These are phyloP conservation scores for Myxozyma mucilagina DNA, from an alignment of 805 yeast genomes.

Conservation along the genomic window DNA sequence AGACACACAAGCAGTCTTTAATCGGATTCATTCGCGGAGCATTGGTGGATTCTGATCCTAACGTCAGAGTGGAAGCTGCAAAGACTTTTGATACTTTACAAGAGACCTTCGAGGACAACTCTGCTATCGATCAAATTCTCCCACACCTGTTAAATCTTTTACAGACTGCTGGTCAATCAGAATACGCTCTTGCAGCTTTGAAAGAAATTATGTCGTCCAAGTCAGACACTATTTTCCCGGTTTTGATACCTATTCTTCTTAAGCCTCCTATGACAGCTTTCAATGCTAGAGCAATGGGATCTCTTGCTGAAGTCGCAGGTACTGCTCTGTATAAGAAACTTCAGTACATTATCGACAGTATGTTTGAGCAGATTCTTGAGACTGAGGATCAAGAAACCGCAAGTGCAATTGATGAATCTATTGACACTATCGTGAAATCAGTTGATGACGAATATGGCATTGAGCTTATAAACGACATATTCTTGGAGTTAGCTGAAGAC, in stretches of 20 bases:
- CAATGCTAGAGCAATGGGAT: slow-evolving; percentile 84
- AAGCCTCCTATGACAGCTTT: slow-evolving; percentile 76
- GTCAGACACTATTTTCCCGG: slow-evolving; percentile 90
- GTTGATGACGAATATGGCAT: slow-evolving; percentile 71
- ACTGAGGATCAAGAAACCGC: slow-evolving; percentile 27
- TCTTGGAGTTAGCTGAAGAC: slow-evolving; percentile 71
- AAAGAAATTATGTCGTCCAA: slow-evolving; percentile 90
- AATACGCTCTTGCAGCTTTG: slow-evolving; percentile 79
- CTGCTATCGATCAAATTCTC: slow-evolving; percentile 82
- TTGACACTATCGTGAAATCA: slow-evolving; percentile 70
- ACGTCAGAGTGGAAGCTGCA: slow-evolving; percentile 90
- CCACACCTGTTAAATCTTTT: slow-evolving; percentile 78
- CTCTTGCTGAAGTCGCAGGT: slow-evolving; percentile 89
- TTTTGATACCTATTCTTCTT: slow-evolving; percentile 80
- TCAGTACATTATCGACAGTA: slow-evolving; percentile 68
- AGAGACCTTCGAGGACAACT: slow-evolving; percentile 67
- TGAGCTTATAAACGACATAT: slow-evolving; percentile 80
- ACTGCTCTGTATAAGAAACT: slow-evolving; percentile 71
- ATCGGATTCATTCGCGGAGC: slow-evolving; percentile 76
- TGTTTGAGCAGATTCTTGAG: slow-evolving; percentile 55
- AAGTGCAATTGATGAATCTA: slow-evolving; percentile 42
- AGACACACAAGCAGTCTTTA: slow-evolving; percentile 64
- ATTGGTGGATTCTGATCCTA: slow-evolving; percentile 67
- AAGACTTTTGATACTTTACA: slow-evolving; percentile 86
- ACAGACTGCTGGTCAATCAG: slow-evolving; percentile 57